Base-by-base conservation (phyloP, 306 rosid genomes). In the Potentilla sterilis region DNA sequence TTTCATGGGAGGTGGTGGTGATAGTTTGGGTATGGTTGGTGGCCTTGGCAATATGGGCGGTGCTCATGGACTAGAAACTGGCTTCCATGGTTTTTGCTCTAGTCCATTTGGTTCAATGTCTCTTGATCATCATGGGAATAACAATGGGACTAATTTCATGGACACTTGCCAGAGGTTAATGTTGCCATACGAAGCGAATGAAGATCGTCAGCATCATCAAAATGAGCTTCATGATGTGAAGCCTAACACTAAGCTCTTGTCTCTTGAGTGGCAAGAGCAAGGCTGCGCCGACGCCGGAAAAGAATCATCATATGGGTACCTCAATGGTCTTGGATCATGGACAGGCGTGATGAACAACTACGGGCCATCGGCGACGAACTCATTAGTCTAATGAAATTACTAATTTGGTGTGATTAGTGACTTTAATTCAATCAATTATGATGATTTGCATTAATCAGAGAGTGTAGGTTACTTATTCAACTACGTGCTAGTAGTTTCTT, bases 181-280 rank as follows among this genome's bases (percentile, higher is more conserved):
- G 96, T 67, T 94, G 42, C 94, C 97, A 0, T 94, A 88, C 72
- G 90, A 86, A 68, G 68, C 78, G 70, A 62, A 80, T 74, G 85
- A 74, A 61, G 71, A 71, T 15, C 79, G 81, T 13, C 74, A 83
- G 62, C 73, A 54, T 73, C 72, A 49, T 19, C 91, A 80, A 22
- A 69, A 62, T 61, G 82, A 79, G 9, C 74, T 88, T 35, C 69
- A 64, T 64, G 98, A 95, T 74, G 91, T 89, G 90, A 92, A 96
- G 77, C 97, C 98, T 75, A 96, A 87, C 66, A 85, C 97, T 15
- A 90, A 86, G 84, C 57, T 86, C 14, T 72, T 92, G 82, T 86
- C 98, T 48, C 86, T 92, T 78, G 99, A 95, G 76, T 95, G 99
- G 99, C 97, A 89, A 81, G 97, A 95, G 66, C 96, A 89, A n/a